phyloP scores from a whole-genome alignment of 2,329 filamentous ascomycete genomes.

The Emergomyces pasteurianus region DNA sequence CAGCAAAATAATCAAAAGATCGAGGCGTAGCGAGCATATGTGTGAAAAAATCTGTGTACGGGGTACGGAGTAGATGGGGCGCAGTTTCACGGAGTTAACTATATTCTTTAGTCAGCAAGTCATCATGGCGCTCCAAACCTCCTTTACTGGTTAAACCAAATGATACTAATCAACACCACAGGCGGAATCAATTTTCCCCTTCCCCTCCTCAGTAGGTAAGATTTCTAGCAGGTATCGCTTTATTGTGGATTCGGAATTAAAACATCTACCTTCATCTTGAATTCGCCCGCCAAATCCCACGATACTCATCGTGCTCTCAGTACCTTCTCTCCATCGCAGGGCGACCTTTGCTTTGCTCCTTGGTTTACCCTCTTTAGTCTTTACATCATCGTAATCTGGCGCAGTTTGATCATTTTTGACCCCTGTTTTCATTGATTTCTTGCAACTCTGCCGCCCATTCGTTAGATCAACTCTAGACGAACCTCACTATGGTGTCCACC shows the following conservation, averaged over 20 bases:
- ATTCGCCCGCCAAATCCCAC: background rate
- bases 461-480: background rate
- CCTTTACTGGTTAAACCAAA: no score
- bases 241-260: background rate
- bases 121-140: no score
- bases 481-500: conserved; percentile 42
- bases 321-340: background rate
- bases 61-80: no score
- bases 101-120: no score
- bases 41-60: no score
- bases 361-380: background rate
- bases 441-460: background rate
- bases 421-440: background rate
- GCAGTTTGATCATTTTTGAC: background rate
- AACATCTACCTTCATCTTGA: background rate
- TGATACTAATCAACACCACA: no score
- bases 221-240: no score
- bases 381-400: background rate
- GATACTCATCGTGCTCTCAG: background rate
- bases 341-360: background rate
- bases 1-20: no score
- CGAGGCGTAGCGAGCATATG: no score
- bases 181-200: no score
- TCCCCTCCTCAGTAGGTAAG: no score
- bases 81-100: no score